Evolutionary conservation across 1,139 yeast genomes (phyloP).

Genomic region (Yamadazyma friedrichii): DNA sequence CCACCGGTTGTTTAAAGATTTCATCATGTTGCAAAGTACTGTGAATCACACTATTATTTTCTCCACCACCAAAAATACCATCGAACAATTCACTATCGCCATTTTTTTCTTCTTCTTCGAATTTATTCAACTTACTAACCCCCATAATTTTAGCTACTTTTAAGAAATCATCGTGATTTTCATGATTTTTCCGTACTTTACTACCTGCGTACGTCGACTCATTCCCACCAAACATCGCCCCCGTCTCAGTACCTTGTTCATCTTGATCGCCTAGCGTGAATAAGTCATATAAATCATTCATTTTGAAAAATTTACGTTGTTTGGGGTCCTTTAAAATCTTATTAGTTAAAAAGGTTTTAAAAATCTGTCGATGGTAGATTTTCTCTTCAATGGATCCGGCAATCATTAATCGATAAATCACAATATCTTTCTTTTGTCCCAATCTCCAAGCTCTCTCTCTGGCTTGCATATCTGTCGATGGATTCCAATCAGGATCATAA

Average conservation of each 20-base stretch:
- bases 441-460: slow-evolving; percentile 96
- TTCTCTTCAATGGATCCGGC: slow-evolving; percentile 97
- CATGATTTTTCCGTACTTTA: slow-evolving; percentile 16
- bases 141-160: slow-evolving; percentile 55
- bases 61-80: slow-evolving; percentile 50
- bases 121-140: slow-evolving; percentile 51
- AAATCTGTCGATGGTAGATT: slow-evolving; percentile 93
- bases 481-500: slow-evolving; percentile 98
- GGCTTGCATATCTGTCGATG: slow-evolving; percentile 96
- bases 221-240: slow-evolving; percentile 57
- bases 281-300: slow-evolving; percentile 86
- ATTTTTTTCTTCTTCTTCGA: slow-evolving; percentile 36
- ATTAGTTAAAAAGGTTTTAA: slow-evolving; percentile 90
- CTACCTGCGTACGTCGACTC: slow-evolving; percentile 36
- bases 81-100: slow-evolving; percentile 63
- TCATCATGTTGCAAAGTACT: slow-evolving; percentile 79
- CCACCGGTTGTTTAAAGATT: slow-evolving; percentile 56
- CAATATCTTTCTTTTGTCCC: slow-evolving; percentile 93
- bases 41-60: slow-evolving; percentile 66
- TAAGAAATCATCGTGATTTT: slow-evolving; percentile 54
- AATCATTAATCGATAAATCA: slow-evolving; percentile 86
- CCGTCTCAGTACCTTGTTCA: slow-evolving; percentile 65
- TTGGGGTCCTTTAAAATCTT: slow-evolving; percentile 94
- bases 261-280: slow-evolving; percentile 79
- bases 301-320: slow-evolving; percentile 87